These are phyloP conservation scores for Oryza glumipatula DNA, from an alignment of 176 grass and related monocot species.

Conservation along the genomic window DNA sequence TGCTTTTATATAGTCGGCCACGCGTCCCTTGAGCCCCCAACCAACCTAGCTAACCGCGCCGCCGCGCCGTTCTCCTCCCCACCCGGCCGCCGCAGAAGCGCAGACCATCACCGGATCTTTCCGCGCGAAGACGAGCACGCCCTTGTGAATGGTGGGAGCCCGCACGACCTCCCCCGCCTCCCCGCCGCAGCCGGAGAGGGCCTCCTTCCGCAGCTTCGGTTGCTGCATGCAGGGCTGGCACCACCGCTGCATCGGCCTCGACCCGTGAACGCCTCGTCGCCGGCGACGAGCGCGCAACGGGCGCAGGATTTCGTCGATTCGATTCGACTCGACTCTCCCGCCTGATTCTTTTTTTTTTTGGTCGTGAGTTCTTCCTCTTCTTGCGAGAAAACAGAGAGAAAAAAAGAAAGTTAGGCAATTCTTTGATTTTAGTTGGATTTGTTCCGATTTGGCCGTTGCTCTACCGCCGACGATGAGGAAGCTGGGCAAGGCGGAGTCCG, in stretches of 20 bases:
- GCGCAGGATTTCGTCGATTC: background rate
- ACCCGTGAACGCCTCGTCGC: constrained; percentile 38
- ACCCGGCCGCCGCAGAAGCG: background rate
- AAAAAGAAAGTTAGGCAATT: background rate
- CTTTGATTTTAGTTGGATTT: no score
- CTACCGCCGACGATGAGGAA: constrained; percentile 42
- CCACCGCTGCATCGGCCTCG: constrained; percentile 85
- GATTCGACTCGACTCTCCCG: background rate
- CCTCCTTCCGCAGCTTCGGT: constrained; percentile 60
- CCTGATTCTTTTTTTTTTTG: no score
- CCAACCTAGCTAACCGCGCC: background rate
- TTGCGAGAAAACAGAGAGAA: background rate
- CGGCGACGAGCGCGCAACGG: background rate
- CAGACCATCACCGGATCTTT: background rate
- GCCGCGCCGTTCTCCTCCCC: background rate
- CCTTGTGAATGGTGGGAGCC: constrained; percentile 83
- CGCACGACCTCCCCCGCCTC: constrained; percentile 43
- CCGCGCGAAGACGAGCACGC: constrained; percentile 27
- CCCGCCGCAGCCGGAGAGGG: constrained; percentile 46
- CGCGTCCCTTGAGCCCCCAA: background rate
- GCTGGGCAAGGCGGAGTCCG: constrained; percentile 32
- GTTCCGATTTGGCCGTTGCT: background rate
- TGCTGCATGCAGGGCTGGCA: constrained; percentile 92
- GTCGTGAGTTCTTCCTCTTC: background rate
- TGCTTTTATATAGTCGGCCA: background rate